A percentile compares a stretch with the other conserved stretches of the same genome.
phyloP scores from a whole-genome alignment of 768 basidiomycete species.

The Boletus pseudopeckii region DNA sequence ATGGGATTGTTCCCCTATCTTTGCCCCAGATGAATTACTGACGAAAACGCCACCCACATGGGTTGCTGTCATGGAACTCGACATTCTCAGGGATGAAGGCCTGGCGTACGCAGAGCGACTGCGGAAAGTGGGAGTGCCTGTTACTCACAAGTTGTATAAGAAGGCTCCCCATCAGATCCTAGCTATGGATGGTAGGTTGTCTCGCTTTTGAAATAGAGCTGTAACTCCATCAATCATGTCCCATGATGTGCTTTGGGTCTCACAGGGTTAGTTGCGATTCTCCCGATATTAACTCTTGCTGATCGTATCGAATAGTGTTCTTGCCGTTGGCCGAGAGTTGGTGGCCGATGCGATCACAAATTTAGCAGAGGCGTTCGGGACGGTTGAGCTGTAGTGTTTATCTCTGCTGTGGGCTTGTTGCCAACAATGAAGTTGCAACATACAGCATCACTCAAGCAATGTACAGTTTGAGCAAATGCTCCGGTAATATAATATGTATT shows the following conservation, averaged over 20 bases:
- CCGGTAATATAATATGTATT: not conserved
- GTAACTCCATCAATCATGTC: not conserved
- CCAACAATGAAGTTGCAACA: not conserved
- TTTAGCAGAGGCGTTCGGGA: constrained; percentile 33
- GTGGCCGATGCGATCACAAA: constrained; percentile 37
- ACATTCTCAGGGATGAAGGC: constrained; percentile 69
- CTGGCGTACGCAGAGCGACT: constrained; percentile 61
- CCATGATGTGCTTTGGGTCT: not conserved
- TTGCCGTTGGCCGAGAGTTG: constrained; percentile 36
- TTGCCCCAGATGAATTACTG: constrained; percentile 58
- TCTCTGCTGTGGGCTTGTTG: not conserved
- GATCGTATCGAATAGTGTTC: constrained; percentile 29
- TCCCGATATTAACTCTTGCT: not conserved
- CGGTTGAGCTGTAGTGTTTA: constrained; percentile 3
- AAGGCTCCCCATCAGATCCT: constrained; percentile 70
- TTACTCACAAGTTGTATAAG: constrained; percentile 55
- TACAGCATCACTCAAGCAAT: not conserved
- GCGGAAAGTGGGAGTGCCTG: constrained; percentile 48
- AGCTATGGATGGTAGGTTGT: constrained; percentile 64
- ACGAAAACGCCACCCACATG: constrained; percentile 54
- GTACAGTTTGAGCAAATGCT: not conserved
- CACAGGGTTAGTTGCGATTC: constrained; percentile 21
- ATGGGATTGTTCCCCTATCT: constrained; percentile 71
- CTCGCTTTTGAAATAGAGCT: not conserved
- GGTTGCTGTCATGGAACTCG: constrained; percentile 65